These are phyloP conservation scores for Clathrus columnatus DNA, from an alignment of 768 basidiomycete species.

Conservation along the genomic window DNA sequence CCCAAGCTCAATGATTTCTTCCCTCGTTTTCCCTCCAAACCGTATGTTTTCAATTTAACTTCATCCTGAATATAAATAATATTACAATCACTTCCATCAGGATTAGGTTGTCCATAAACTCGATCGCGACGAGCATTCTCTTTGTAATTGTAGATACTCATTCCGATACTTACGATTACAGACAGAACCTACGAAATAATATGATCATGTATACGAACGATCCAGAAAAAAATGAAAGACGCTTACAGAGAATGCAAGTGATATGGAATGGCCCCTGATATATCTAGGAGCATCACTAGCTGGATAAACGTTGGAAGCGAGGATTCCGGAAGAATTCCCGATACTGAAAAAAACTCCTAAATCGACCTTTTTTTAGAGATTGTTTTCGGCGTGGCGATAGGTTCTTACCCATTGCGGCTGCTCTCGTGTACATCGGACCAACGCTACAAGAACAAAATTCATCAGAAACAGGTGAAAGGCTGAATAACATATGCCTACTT, in stretches of 20 bases:
- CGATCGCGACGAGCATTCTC: conserved; percentile 29
- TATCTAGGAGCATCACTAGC: conserved; percentile 14
- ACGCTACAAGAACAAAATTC: conserved; percentile 3
- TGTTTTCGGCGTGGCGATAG: not conserved
- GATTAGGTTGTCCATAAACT: conserved; percentile 21
- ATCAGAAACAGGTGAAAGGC: not conserved
- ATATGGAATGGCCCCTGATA: conserved; percentile 17
- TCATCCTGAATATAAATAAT: not conserved
- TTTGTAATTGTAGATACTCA: conserved; percentile 20
- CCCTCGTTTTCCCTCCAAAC: conserved; percentile 1
- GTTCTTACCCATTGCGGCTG: conserved; percentile 18
- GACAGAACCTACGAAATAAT: conserved; percentile 5
- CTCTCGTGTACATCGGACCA: conserved; percentile 17
- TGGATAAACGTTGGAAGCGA: conserved; percentile 16
- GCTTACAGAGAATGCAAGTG: conserved; percentile 19
- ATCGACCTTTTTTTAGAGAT: not conserved
- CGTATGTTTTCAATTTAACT: not conserved
- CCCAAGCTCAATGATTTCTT: conserved; percentile 2
- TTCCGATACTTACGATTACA: conserved; percentile 13
- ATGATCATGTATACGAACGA: no score
- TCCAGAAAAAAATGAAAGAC: not conserved
- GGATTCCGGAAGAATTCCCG: conserved; percentile 21
- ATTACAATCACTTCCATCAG: conserved; percentile 12
- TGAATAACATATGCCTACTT: conserved; percentile 11
- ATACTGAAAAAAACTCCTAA: conserved; percentile 16